Evolutionary conservation across 768 basidiomycete species (phyloP), one percentile per base, ranked within the genome.

Genomic region (Mrakia blollopis): DNA sequence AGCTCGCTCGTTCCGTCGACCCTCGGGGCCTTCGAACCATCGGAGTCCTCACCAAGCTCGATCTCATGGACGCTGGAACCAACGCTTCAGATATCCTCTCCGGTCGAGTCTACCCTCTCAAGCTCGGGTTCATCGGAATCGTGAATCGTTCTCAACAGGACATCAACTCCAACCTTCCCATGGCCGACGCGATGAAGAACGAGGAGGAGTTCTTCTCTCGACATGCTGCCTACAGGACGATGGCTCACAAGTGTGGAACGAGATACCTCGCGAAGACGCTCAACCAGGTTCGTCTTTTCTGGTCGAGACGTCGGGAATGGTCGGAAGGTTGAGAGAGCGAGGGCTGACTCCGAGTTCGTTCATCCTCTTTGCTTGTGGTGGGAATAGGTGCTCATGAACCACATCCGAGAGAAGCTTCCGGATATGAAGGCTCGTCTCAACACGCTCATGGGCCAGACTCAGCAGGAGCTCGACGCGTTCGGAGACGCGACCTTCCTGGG

Each of bases 371-470:
- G 13, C 3, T 21, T 50, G 47, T 21, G 14, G 13, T 50, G 13
- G 6, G 8, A 47, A 16, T 69, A 86, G 92, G 94, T 98, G 44
- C 85, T 99, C 78, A 90, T 99, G 88, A 93, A 92, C 83, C 97
- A 99, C 82, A 98, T 99, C 79, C 89, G 97, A 77, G 97, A 99
- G 82, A 99, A 98, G 84, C 87, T 99, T 52, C 97, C 97, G 0
- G 97, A 99, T 84, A 98, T 99, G 97, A 99, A 99, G 84, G 97
- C 97, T 23, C 88, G 94, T 28, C 85, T 99, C 78, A 99, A 98
- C 82, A 99, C 97, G 3, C 85, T 98, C 32, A 98, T 98, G 93
- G 95, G 96, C 23, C 97, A 99, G 85, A 94, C 97, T 11, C 96
- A 98, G 82, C 97, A 99, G 83, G 97, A 99, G 83, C 88, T 99